Percentiles rank a stretch among this genome's conserved stretches.
phyloP scores from a whole-genome alignment of 768 basidiomycete species.

The Leccinum truebloodii region DNA sequence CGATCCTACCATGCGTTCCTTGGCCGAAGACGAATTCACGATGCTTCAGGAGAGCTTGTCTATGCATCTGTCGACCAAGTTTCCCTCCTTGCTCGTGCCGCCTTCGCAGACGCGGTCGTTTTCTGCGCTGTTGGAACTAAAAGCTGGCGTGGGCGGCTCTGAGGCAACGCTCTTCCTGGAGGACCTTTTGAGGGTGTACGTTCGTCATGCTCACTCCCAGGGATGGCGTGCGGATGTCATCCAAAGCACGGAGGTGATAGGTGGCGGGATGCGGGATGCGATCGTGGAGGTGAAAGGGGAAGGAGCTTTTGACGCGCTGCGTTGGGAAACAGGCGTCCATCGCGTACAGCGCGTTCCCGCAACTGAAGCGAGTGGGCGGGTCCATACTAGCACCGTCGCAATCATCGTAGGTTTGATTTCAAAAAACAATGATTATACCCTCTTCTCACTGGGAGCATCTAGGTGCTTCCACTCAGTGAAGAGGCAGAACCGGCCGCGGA shows the following conservation, averaged over 20 bases:
- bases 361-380: conserved; percentile 84
- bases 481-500: conserved; percentile 52
- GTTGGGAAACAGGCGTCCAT: conserved; percentile 96
- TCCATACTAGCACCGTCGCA: conserved; percentile 91
- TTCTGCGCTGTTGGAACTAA: conserved; percentile 86
- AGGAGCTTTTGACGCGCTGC: conserved; percentile 74
- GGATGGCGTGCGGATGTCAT: conserved; percentile 67
- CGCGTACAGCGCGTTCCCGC: conserved; percentile 92
- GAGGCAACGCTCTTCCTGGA: conserved; percentile 83
- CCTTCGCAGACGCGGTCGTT: conserved; percentile 62
- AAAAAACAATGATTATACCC: too few species aligned
- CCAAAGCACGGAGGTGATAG: conserved; percentile 55
- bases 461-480: conserved; percentile 84
- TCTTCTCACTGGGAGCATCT: conserved; percentile 1
- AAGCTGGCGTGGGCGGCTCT: conserved; percentile 89
- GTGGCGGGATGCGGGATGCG: conserved; percentile 75
- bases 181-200: conserved; percentile 83
- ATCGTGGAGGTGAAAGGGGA: conserved; percentile 77
- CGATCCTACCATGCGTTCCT: conserved; percentile 71
- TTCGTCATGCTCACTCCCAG: conserved; percentile 52
- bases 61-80: conserved; percentile 38
- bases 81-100: conserved; percentile 76
- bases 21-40: conserved; percentile 69
- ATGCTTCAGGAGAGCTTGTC: conserved; percentile 40
- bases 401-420: conserved; percentile 61